These are phyloP conservation scores for Triticum monococcum DNA, from an alignment of 176 grass and related monocot genomes.

Conservation along the genomic window DNA sequence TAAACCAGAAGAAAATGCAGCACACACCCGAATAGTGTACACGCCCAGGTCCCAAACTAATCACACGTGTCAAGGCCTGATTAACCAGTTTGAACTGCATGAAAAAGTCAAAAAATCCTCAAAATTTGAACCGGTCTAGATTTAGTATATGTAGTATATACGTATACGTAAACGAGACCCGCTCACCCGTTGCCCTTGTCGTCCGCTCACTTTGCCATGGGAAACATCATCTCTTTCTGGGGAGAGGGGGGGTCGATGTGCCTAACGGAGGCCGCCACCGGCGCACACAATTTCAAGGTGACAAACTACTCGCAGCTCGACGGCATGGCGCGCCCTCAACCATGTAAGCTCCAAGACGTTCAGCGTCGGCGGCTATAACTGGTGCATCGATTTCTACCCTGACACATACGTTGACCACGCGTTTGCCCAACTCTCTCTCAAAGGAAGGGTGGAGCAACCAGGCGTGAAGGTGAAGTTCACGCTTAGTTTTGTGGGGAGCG, in stretches of 20 bases:
- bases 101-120: too few species aligned
- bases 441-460: background rate
- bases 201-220: background rate
- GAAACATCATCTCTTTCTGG: background rate
- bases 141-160: too few species aligned
- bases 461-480: slow-evolving; percentile 16
- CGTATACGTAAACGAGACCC: background rate
- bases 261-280: slow-evolving; percentile 20
- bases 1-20: too few species aligned
- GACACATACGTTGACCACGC: background rate
- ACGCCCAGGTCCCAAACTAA: too few species aligned
- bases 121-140: too few species aligned
- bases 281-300: slow-evolving; percentile 27
- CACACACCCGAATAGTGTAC: too few species aligned
- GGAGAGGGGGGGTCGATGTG: slow-evolving; percentile 7
- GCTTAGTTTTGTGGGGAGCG: slow-evolving; percentile 5
- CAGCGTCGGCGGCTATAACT: slow-evolving; percentile 34
- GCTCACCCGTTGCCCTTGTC: background rate
- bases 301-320: slow-evolving; percentile 22
- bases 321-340: background rate
- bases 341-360: slow-evolving; percentile 33
- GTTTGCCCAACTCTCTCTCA: background rate
- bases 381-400: slow-evolving; percentile 38
- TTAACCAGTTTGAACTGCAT: too few species aligned
- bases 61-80: too few species aligned